phyloP scores from a whole-genome alignment of 2,329 filamentous ascomycete genomes.

The Trematosphaeria pertusa region DNA sequence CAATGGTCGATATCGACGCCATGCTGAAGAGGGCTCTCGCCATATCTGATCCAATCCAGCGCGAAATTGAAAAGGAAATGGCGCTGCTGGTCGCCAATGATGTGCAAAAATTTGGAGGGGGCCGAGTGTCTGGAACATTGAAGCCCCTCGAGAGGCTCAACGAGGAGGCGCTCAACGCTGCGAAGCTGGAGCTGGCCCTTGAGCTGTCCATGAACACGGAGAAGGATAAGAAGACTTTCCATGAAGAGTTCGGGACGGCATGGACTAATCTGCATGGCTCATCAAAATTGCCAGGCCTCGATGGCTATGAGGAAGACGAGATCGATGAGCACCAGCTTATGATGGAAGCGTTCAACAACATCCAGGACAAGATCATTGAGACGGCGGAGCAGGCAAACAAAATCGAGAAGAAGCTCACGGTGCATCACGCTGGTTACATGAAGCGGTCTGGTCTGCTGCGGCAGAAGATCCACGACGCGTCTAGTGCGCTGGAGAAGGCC shows the following conservation, averaged over 20 bases:
- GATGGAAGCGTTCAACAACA: slow-evolving; percentile 74
- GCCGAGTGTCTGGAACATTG: slow-evolving; percentile 68
- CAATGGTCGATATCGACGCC: slow-evolving; percentile 71
- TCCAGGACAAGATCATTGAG: slow-evolving; percentile 75
- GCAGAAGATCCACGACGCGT: slow-evolving; percentile 79
- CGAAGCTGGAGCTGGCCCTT: slow-evolving; percentile 76
- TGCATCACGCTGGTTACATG: slow-evolving; percentile 90
- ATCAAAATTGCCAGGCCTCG: slow-evolving; percentile 74
- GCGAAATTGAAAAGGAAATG: slow-evolving; percentile 77
- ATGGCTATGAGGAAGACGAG: slow-evolving; percentile 79
- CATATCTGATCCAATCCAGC: slow-evolving; percentile 68
- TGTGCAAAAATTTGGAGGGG: slow-evolving; percentile 74
- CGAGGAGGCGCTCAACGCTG: slow-evolving; percentile 75
- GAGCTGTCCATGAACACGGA: slow-evolving; percentile 65
- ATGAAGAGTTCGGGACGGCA: slow-evolving; percentile 47
- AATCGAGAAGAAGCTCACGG: slow-evolving; percentile 88
- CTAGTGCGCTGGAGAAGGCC: slow-evolving; percentile 76
- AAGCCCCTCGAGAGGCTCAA: slow-evolving; percentile 68
- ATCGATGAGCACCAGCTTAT: slow-evolving; percentile 72
- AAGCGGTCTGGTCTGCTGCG: slow-evolving; percentile 81
- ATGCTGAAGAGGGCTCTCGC: slow-evolving; percentile 70
- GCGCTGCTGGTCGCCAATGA: slow-evolving; percentile 84
- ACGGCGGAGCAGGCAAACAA: slow-evolving; percentile 84
- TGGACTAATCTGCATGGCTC: slow-evolving; percentile 59
- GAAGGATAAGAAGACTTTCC: slow-evolving; percentile 59